These are phyloP conservation scores for Persicaria tinctoria DNA, from an alignment of 148 eudicot genomes.

Conservation along the genomic window DNA sequence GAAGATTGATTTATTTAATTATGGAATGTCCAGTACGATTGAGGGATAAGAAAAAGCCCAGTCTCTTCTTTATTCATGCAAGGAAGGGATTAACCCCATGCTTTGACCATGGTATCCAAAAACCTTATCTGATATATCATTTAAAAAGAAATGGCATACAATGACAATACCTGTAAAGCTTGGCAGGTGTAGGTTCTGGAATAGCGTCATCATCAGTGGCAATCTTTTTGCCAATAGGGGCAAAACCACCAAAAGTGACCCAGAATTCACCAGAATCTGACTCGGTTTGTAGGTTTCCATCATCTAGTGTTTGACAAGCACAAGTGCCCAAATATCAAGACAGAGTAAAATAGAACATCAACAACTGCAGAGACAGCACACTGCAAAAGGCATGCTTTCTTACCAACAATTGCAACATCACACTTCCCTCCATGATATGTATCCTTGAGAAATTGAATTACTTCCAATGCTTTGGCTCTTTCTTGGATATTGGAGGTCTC, in stretches of 20 bases:
- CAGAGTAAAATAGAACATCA: slow-evolving; percentile 14
- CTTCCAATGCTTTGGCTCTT: slow-evolving; percentile 97
- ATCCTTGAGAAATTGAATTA: slow-evolving; percentile 84
- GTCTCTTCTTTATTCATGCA: background rate
- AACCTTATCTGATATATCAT: slow-evolving; percentile 6
- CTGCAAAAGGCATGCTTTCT: slow-evolving; percentile 18
- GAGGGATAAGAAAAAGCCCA: background rate
- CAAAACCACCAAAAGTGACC: slow-evolving; percentile 99
- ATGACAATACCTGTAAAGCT: slow-evolving; percentile 50
- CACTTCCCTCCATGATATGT: slow-evolving; percentile 80
- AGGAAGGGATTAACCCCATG: background rate
- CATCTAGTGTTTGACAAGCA: slow-evolving; percentile 43
- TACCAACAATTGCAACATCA: slow-evolving; percentile 96
- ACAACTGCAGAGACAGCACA: background rate
- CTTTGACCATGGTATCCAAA: background rate
- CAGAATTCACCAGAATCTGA: slow-evolving; percentile 96
- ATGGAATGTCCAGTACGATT: slow-evolving; percentile 9
- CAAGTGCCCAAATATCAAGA: background rate
- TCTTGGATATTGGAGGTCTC: slow-evolving; percentile 98
- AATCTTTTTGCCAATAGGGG: slow-evolving; percentile 91
- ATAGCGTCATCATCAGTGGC: slow-evolving; percentile 76
- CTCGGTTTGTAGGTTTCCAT: slow-evolving; percentile 94
- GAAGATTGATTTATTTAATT: background rate
- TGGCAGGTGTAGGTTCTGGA: slow-evolving; percentile 69
- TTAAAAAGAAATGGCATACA: background rate